Conservation (phyloP, 179 eudicot species). For the Kewa caespitosa region DNA sequence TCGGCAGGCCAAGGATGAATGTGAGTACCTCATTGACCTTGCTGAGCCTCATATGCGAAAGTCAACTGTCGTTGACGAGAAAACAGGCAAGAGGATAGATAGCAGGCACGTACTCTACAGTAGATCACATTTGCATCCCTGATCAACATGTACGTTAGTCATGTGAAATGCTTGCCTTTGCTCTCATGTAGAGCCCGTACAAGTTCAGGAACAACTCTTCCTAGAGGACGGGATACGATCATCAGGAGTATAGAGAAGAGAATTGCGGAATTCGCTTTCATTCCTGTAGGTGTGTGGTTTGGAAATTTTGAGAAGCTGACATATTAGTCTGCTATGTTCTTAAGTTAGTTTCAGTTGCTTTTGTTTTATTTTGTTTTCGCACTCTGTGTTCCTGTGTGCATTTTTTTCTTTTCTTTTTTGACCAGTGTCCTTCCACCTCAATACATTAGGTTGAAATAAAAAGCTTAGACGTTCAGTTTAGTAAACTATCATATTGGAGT, state of each 20-base stretch:
- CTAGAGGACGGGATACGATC: slow-evolving; percentile 78
- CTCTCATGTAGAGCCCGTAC: slow-evolving; percentile 70
- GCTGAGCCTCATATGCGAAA: slow-evolving; percentile 83
- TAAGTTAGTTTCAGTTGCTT: too few species aligned
- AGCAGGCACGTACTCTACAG: slow-evolving; percentile 64
- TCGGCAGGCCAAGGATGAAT: slow-evolving; percentile 78
- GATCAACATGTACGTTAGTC: too few species aligned
- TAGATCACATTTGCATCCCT: too few species aligned
- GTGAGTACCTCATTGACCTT: slow-evolving; percentile 77
- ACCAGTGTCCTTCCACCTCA: neutral
- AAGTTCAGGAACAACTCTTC: slow-evolving; percentile 86
- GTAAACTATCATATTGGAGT: neutral
- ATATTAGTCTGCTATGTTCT: neutral
- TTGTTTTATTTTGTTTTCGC: neutral
- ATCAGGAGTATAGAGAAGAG: slow-evolving; percentile 73
- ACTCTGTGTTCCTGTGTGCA: neutral
- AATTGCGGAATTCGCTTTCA: slow-evolving; percentile 88
- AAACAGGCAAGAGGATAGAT: slow-evolving; percentile 77
- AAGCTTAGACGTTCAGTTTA: neutral
- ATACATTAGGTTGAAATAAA: too few species aligned
- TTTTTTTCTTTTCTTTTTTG: neutral
- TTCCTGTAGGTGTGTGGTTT: slow-evolving; percentile 71
- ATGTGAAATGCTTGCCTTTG: slow-evolving; percentile 4
- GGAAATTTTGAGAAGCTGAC: neutral
- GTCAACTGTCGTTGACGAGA: slow-evolving; percentile 81